Evolutionary conservation across 2,329 filamentous ascomycete genomes (phyloP).

Genomic region (Aureobasidium melanogenum): DNA sequence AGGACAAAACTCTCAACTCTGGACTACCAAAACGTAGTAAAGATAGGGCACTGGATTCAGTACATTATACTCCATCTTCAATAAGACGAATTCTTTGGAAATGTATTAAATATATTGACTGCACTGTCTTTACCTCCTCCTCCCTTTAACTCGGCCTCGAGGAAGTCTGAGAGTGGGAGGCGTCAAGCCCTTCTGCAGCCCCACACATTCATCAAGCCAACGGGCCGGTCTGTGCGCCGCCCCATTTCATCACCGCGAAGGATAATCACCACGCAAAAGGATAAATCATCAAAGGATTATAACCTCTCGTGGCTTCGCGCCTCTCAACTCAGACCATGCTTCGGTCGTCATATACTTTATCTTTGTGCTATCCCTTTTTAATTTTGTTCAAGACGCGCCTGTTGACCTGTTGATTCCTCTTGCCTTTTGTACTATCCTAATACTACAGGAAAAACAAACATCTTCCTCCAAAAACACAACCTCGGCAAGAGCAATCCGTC

Average conservation of each 20-base stretch:
- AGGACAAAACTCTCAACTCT: neutral
- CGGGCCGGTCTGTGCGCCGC: neutral
- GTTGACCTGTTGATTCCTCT: neutral
- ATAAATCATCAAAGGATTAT: conserved; percentile 3
- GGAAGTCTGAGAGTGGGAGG: neutral
- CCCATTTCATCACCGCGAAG: conserved; percentile 1
- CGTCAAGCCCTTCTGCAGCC: neutral
- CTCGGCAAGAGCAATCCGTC: neutral
- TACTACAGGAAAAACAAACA: neutral
- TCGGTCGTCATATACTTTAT: neutral
- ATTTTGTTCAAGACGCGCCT: neutral
- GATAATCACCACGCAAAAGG: too few species aligned
- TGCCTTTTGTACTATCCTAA: neutral
- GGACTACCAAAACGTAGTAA: too few species aligned
- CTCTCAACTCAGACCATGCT: neutral
- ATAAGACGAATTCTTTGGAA: too few species aligned
- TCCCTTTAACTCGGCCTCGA: neutral
- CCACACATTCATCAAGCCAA: neutral
- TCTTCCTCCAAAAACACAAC: neutral
- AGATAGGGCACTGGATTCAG: too few species aligned
- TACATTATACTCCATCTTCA: too few species aligned
- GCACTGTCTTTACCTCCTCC: too few species aligned
- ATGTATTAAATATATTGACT: too few species aligned
- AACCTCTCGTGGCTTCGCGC: neutral
- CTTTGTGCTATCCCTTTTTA: neutral